A percentile compares a stretch with the other conserved stretches of the same genome.
Evolutionary conservation across 192 early-diverging fungal genomes (phyloP).

Genomic region (Thamnidium elegans): DNA sequence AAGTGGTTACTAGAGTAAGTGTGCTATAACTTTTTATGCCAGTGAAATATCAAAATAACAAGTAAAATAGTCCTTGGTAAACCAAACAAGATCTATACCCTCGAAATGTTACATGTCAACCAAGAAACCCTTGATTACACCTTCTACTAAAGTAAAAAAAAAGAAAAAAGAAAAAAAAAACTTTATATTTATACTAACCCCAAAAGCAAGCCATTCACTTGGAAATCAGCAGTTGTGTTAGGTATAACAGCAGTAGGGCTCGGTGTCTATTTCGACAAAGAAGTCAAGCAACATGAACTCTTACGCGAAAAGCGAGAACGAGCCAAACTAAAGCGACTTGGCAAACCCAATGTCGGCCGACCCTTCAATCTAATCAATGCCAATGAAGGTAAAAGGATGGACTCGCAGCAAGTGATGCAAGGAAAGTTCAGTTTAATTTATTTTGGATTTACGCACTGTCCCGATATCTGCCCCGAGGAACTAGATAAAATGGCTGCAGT

Average conservation of each 20-base stretch:
- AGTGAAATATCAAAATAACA: too few species aligned
- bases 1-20: too few species aligned
- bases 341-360: slow-evolving; percentile 90
- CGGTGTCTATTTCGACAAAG: slow-evolving; percentile 59
- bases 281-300: slow-evolving; percentile 54
- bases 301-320: slow-evolving; percentile 44
- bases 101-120: not conserved
- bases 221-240: slow-evolving; percentile 56
- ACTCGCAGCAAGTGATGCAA: slow-evolving; percentile 66
- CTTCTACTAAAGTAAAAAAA: not conserved
- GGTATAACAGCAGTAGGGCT: slow-evolving; percentile 56
- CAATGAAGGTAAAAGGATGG: slow-evolving; percentile 66
- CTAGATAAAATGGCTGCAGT: slow-evolving; percentile 95
- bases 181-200: not conserved
- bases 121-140: not conserved
- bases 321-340: slow-evolving; percentile 44
- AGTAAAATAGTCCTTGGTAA: too few species aligned
- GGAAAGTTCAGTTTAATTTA: slow-evolving; percentile 90
- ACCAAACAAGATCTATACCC: too few species aligned
- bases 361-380: slow-evolving; percentile 81
- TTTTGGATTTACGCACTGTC: slow-evolving; percentile 99
- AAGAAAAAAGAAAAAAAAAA: not conserved
- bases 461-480: slow-evolving; percentile 99
- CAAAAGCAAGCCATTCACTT: slow-evolving; percentile 35
- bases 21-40: too few species aligned